Base-by-base conservation (phyloP, 148 eudicot genomes). In the Polygonum maritimum region DNA sequence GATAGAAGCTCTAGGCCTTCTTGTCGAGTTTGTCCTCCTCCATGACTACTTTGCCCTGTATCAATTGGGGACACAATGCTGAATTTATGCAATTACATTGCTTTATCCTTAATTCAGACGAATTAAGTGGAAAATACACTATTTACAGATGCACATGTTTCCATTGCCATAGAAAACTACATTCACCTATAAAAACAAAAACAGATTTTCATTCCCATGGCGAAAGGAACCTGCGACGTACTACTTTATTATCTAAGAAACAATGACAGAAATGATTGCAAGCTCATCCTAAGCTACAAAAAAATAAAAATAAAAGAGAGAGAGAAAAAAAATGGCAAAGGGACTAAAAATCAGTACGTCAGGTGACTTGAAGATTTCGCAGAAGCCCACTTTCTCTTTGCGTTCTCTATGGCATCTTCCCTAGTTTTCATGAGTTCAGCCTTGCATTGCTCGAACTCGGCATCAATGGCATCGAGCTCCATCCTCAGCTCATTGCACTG, bases 391-490 rank as follows among this genome's bases (percentile, higher is more conserved):
- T 75, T 88, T 80, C 76, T 90, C 75, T 81, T 92, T 71, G 87
- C 88, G 45, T 80, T 78, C 77, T 87, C 91, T 1, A 85, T 76
- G 8, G 92, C 94, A 73, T 82, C 89, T 79, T 81, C 89, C 80
- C 85, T 86, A 81, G 69, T 85, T 75, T 60, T 87, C 80, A 75
- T 15, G 47, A 92, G 88, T 75, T 90, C 89, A 16, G 69, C 80
- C 54, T 83, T 78, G 15, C 81, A 78, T 48, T 84, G 83, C 21
- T 71, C 75, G 81, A 85, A 92, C 47, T 81, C 81, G 45, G 80
- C 72, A 69, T 90, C 91, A 74, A 92, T 92, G 1, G 87, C 84
- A 47, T 85, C 88, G 21, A 92, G 86, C 85, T 89, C 91, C 58
- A 57, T 74, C 87, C 81, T 86, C 82, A 90, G 73, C 74, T 89